phyloP scores from a whole-genome alignment of 768 basidiomycete species.

The Amanita phalloides region DNA sequence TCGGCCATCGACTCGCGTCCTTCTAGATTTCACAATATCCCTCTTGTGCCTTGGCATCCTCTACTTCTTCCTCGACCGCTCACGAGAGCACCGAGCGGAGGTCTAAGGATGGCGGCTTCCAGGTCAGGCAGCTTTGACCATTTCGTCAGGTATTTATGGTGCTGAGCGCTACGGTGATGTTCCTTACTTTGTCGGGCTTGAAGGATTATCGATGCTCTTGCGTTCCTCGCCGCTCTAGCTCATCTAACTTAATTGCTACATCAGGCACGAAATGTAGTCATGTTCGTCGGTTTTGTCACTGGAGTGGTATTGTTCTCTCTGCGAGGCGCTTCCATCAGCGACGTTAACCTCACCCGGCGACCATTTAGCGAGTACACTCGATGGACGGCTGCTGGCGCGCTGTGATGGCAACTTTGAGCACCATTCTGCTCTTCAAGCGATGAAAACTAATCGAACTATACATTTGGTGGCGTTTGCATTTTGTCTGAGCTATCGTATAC shows the following conservation, averaged over 20 bases:
- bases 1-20: slow-evolving; percentile 33
- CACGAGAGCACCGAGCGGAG: slow-evolving; percentile 41
- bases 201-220: slow-evolving; percentile 38
- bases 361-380: slow-evolving; percentile 50
- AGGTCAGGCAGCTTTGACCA: slow-evolving; percentile 9
- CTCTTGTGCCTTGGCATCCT: slow-evolving; percentile 71
- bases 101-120: slow-evolving; percentile 29
- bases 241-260: neutral
- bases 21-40: slow-evolving; percentile 49
- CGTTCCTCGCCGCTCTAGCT: neutral
- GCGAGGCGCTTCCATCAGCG: slow-evolving; percentile 33
- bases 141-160: slow-evolving; percentile 59
- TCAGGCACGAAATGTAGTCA: slow-evolving; percentile 49
- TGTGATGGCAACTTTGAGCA: slow-evolving; percentile 48
- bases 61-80: slow-evolving; percentile 56
- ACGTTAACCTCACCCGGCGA: slow-evolving; percentile 21
- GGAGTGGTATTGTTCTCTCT: slow-evolving; percentile 60
- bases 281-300: slow-evolving; percentile 59
- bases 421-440: slow-evolving; percentile 27
- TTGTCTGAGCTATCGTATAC: neutral
- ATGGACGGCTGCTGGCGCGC: slow-evolving; percentile 50
- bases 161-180: slow-evolving; percentile 72
- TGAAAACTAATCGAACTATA: slow-evolving; percentile 5
- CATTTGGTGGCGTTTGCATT: neutral
- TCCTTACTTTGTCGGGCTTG: slow-evolving; percentile 61